phyloP scores from a whole-genome alignment of 2,329 filamentous ascomycete genomes.

The Ceratocystis alfenasii region DNA sequence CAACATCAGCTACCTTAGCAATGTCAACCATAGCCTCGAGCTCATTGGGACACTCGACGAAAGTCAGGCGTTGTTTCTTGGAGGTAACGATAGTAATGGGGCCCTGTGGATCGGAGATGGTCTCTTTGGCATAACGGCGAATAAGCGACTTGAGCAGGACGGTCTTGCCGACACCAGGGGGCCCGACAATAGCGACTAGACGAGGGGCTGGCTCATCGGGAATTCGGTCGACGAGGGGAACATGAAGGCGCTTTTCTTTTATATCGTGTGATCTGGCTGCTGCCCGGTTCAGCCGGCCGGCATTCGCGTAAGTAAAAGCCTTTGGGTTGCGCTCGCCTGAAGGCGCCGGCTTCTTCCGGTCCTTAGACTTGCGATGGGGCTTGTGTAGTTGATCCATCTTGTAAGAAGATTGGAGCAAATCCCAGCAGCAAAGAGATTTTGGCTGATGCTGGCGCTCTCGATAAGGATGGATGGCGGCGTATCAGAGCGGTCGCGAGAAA shows the following conservation, averaged over 20 bases:
- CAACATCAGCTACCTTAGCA: conserved; percentile 93
- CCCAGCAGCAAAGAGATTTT: neutral
- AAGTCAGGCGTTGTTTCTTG: conserved; percentile 87
- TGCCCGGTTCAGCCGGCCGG: conserved; percentile 66
- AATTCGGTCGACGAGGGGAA: conserved; percentile 87
- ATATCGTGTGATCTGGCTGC: conserved; percentile 65
- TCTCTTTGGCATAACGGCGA: conserved; percentile 90
- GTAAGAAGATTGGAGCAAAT: neutral
- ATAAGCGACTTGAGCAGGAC: conserved; percentile 91
- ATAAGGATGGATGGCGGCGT: too few relatives aligned
- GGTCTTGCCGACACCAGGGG: conserved; percentile 89
- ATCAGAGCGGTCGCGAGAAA: neutral
- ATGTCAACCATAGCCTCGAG: conserved; percentile 94
- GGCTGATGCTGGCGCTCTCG: neutral
- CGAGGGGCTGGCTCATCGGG: conserved; percentile 91
- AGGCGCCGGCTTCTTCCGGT: conserved; percentile 48
- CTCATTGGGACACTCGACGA: conserved; percentile 94
- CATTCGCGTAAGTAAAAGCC: conserved; percentile 74
- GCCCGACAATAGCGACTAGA: conserved; percentile 86
- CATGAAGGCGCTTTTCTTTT: conserved; percentile 91
- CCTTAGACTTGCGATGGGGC: conserved; percentile 74
- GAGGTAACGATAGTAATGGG: conserved; percentile 94
- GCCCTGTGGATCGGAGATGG: conserved; percentile 75
- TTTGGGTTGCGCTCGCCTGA: conserved; percentile 70
- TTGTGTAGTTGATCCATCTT: conserved; percentile 80